Base-by-base conservation (phyloP, 805 yeast genomes). In the Diddensiella santjacobensis region DNA sequence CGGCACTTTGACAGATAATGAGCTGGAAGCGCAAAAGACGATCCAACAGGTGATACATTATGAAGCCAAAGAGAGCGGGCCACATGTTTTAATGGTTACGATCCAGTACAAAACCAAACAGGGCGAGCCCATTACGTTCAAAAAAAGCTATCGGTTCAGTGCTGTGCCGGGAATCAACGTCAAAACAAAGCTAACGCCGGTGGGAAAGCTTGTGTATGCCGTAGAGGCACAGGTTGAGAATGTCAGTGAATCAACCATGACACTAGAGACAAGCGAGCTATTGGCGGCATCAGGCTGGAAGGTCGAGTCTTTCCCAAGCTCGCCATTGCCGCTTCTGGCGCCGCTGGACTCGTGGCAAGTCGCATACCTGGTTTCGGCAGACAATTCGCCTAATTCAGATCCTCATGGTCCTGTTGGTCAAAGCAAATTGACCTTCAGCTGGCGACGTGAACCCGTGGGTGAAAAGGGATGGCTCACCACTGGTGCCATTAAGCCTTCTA, bases 391-490 rank as follows among this genome's bases (percentile, higher is more conserved):
- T 10, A 60, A 58, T 18, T 8, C 48, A 4, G 47, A 54, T 3
- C 33, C 42, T 15, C 53, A 53, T 4, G 53, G 47, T 10, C 39
- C 51, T 2, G 47, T 50, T 13, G 54, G 54, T 1, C 20, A 46
- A 24, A 54, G 57, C 38, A 45, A 50, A 31, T 45, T 66, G 20
- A 53, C 57, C 2, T 48, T 66, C 8, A 56, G 58, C 15, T 67
- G 71, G 71, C 56, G 67, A 2, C 55, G 70, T 22, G 68, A 65
- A 42, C 69, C 69, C 26, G 45, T 66, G 35, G 71, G 70, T 5
- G 61, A 62, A 24, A 51, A 56, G 40, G 71, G 71, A 1, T 61
- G 62, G 59, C 52, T 61, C 38, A 57, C 60, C 24, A 54, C 62
- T 11, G 54, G 54, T 4, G 40, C 45, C 20, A 42, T 56, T 3